A percentile compares a stretch with the other conserved stretches of the same genome.
These are phyloP conservation scores for Metschnikowia drakensbergensis DNA, from an alignment of 805 yeast species.

Conservation along the genomic window DNA sequence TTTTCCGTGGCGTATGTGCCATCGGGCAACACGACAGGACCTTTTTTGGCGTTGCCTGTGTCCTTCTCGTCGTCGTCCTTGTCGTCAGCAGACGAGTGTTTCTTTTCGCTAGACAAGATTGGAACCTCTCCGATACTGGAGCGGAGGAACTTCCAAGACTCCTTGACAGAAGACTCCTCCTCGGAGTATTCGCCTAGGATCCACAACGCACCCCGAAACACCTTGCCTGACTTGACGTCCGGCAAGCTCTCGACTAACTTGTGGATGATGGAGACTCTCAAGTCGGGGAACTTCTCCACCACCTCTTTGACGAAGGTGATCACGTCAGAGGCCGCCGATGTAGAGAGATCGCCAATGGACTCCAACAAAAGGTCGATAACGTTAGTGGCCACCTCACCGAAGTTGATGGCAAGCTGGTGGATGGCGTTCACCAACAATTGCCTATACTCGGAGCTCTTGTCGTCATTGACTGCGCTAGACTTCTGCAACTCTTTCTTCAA, in stretches of 20 bases:
- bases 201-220: slow-evolving; percentile 93
- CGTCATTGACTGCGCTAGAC: slow-evolving; percentile 68
- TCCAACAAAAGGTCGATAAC: slow-evolving; percentile 88
- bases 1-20: slow-evolving; percentile 98
- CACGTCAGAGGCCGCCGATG: slow-evolving; percentile 84
- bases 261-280: slow-evolving; percentile 60
- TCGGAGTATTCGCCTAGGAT: slow-evolving; percentile 87
- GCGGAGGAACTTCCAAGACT: slow-evolving; percentile 85
- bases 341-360: slow-evolving; percentile 77
- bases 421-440: slow-evolving; percentile 84
- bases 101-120: slow-evolving; percentile 69
- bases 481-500: slow-evolving; percentile 86
- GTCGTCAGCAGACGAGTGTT: slow-evolving; percentile 25
- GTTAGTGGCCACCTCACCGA: slow-evolving; percentile 85
- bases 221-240: slow-evolving; percentile 78
- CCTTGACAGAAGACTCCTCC: slow-evolving; percentile 67
- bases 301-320: slow-evolving; percentile 91
- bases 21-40: slow-evolving; percentile 92
- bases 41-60: slow-evolving; percentile 25
- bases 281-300: slow-evolving; percentile 82
- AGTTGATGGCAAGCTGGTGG: slow-evolving; percentile 81
- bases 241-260: slow-evolving; percentile 63
- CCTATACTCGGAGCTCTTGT: slow-evolving; percentile 80
- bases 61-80: slow-evolving; percentile 21
- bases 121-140: slow-evolving; percentile 87